phyloP scores from a whole-genome alignment of 2,329 filamentous ascomycete species.

The Calcarisporium arbuscula region DNA sequence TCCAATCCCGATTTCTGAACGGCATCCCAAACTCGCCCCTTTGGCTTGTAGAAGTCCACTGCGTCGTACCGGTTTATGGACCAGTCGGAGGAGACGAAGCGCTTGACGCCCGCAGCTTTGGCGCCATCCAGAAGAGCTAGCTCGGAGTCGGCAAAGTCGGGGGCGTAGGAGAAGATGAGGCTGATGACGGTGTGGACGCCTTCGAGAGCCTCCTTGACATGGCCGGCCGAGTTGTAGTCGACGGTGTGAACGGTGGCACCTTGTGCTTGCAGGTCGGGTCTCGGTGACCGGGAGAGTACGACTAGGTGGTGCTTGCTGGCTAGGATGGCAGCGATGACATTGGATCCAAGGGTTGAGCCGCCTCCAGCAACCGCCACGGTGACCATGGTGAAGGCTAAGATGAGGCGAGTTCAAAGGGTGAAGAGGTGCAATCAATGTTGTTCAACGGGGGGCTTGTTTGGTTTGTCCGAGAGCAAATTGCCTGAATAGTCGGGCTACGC shows the following conservation, averaged over 20 bases:
- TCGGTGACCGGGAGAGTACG: conserved; percentile 4
- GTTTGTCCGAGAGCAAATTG: no score
- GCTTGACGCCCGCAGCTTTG: conserved; percentile 5
- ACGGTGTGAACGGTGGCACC: conserved; percentile 2
- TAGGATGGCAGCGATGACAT: conserved; percentile 6
- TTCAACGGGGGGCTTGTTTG: no score
- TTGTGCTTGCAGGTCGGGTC: conserved; percentile 1
- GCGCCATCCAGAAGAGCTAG: conserved; percentile 5
- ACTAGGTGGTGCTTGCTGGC: conserved; percentile 7
- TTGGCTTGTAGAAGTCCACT: conserved; percentile 2
- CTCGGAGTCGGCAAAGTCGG: background rate
- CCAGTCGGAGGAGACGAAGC: conserved; percentile 4
- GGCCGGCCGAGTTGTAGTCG: conserved; percentile 3
- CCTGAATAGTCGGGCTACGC: no score
- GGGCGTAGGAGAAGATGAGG: conserved; percentile 4
- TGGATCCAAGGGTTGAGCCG: conserved; percentile 5
- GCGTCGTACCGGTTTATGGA: conserved; percentile 2
- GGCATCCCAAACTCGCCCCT: conserved; percentile 4
- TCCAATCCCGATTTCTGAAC: conserved; percentile 5
- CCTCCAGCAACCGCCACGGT: conserved; percentile 6
- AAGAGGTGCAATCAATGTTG: no score
- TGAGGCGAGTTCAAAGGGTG: no score
- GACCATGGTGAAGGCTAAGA: conserved; percentile 6
- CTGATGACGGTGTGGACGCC: conserved; percentile 7
- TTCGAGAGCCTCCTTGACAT: conserved; percentile 3